phyloP scores from a whole-genome alignment of 225 moss, liverwort and hornwort genomes.

The Anthoceros angustus region DNA sequence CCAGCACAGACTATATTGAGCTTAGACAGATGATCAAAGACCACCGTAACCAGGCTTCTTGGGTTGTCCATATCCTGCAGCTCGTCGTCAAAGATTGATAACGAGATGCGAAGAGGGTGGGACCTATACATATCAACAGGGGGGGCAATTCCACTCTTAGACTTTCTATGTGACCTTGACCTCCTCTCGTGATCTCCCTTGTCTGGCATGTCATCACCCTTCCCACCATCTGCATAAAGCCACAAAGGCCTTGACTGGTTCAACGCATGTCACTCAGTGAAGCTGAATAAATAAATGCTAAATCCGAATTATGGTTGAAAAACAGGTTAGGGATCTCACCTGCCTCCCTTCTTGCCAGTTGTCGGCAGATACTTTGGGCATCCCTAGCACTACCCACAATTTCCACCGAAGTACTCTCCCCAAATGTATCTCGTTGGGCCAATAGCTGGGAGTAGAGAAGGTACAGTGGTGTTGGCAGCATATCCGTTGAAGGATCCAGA shows the following conservation, averaged over 20 bases:
- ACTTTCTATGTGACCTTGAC: constrained; percentile 68
- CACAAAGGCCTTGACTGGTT: constrained; percentile 18
- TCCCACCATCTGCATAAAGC: constrained; percentile 35
- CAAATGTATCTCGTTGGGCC: constrained; percentile 85
- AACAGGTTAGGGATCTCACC: constrained; percentile 12
- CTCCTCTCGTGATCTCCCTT: constrained; percentile 82
- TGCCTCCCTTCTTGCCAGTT: constrained; percentile 65
- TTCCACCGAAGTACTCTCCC: constrained; percentile 72
- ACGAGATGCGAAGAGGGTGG: constrained; percentile 56
- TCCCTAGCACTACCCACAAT: constrained; percentile 89
- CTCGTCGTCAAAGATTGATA: constrained; percentile 62
- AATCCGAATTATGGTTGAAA: too few species aligned
- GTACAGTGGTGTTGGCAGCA: constrained; percentile 74
- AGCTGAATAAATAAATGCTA: too few species aligned
- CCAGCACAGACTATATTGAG: constrained; percentile 75
- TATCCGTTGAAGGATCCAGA: constrained; percentile 77
- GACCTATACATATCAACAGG: constrained; percentile 50
- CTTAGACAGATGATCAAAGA: constrained; percentile 60
- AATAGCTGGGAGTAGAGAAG: constrained; percentile 65
- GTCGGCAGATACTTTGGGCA: constrained; percentile 69
- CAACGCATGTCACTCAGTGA: not conserved
- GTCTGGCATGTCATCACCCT: constrained; percentile 56
- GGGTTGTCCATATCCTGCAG: constrained; percentile 31
- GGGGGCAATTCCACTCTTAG: constrained; percentile 58
- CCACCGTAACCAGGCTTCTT: constrained; percentile 58